phyloP scores from a whole-genome alignment of 2,329 filamentous ascomycete species.

The Venturiaceae sp. region DNA sequence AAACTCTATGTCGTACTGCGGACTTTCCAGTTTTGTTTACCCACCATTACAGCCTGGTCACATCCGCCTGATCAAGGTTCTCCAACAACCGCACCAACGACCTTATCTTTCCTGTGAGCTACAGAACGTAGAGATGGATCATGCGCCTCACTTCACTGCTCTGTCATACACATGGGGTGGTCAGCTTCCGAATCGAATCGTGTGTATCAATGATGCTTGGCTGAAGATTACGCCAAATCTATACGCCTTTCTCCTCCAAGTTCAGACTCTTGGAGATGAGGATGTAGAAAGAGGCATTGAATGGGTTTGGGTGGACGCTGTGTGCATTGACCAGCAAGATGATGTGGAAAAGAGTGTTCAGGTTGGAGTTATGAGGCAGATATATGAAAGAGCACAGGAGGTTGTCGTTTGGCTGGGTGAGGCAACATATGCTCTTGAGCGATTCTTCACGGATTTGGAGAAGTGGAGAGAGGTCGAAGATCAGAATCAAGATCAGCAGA shows the following conservation, averaged over 20 bases:
- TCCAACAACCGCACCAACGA: neutral
- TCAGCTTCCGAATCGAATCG: neutral
- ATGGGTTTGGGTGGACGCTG: neutral
- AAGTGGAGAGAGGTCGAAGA: neutral
- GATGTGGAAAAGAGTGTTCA: neutral
- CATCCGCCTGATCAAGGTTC: neutral
- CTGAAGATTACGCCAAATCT: neutral
- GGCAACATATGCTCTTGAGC: neutral
- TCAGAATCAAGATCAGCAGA: too few species aligned
- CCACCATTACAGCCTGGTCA: neutral
- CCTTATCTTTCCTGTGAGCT: neutral
- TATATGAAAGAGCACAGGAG: neutral
- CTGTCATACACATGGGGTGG: slow-evolving; percentile 3
- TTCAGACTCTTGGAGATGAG: neutral
- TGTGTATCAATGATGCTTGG: neutral
- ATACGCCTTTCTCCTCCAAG: neutral
- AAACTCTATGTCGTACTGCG: too few species aligned
- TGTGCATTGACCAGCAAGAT: slow-evolving; percentile 4
- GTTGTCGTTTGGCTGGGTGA: neutral
- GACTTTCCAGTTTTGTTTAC: neutral
- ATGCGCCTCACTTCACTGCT: neutral
- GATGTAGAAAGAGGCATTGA: neutral
- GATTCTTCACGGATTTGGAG: neutral
- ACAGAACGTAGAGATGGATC: neutral
- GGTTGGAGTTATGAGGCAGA: neutral